These are phyloP conservation scores for Jackrogersella minutella DNA, from an alignment of 495 filamentous ascomycete genomes.

Conservation along the genomic window DNA sequence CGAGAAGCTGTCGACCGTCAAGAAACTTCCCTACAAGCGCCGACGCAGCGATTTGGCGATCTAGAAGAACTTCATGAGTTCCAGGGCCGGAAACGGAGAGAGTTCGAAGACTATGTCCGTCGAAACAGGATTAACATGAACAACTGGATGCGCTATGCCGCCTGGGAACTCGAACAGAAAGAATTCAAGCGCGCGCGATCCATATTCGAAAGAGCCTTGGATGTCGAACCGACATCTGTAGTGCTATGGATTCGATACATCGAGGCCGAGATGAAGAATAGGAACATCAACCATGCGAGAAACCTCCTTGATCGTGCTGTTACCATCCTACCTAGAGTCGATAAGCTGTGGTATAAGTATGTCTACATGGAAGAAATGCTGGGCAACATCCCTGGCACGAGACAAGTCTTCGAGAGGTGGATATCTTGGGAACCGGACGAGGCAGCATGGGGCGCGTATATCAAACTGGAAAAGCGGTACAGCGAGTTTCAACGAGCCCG, in stretches of 20 bases:
- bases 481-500: conserved; percentile 86
- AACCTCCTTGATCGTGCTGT: conserved; percentile 96
- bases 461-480: conserved; percentile 96
- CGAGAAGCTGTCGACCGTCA: conserved; percentile 98
- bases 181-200: conserved; percentile 96
- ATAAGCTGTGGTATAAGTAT: conserved; percentile 99
- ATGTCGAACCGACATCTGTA: conserved; percentile 87
- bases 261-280: conserved; percentile 94
- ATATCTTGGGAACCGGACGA: conserved; percentile 98
- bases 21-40: conserved; percentile 84
- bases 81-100: conserved; percentile 92
- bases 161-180: conserved; percentile 98
- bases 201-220: conserved; percentile 94
- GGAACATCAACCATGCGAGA: conserved; percentile 97
- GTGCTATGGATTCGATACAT: conserved; percentile 88
- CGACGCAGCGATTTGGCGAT: conserved; percentile 94
- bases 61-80: conserved; percentile 98
- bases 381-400: conserved; percentile 86
- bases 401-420: conserved; percentile 97
- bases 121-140: conserved; percentile 95
- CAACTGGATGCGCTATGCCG: conserved; percentile 98
- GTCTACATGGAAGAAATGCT: conserved; percentile 99
- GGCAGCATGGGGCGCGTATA: conserved; percentile 93
- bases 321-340: conserved; percentile 85
- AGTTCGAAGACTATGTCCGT: conserved; percentile 97